Evolutionary conservation across 139 green algal genomes (phyloP).

Genomic region (Coccomyxa sp.): DNA sequence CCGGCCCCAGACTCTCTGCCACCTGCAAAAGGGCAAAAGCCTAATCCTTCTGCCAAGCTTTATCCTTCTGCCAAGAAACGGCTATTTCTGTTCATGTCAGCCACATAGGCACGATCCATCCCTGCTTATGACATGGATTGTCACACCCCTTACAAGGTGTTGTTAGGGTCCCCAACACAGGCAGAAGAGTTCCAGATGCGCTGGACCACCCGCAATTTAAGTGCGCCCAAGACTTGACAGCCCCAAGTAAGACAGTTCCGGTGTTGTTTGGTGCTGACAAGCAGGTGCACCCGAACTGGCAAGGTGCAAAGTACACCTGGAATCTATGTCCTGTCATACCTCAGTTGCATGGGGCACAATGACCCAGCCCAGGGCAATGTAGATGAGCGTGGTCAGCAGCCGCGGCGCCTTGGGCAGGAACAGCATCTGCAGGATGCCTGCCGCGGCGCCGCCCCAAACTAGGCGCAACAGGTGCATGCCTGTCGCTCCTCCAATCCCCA

Average conservation of each 20-base stretch:
- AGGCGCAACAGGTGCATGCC: slow-evolving; percentile 7
- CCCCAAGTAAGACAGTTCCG: neutral
- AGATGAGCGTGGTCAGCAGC: slow-evolving; percentile 18
- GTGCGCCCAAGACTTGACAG: neutral
- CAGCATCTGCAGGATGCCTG: slow-evolving; percentile 29
- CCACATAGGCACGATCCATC: neutral
- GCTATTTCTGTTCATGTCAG: neutral
- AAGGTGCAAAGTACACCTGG: neutral
- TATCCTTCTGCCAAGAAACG: neutral
- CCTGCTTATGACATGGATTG: neutral
- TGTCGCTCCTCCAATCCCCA: slow-evolving; percentile 14
- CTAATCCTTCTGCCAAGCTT: too few species aligned
- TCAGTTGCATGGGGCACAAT: neutral
- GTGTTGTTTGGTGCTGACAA: neutral
- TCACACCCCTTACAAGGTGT: neutral
- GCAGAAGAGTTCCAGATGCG: neutral
- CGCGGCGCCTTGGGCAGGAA: slow-evolving; percentile 29
- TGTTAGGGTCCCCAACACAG: neutral
- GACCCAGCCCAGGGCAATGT: slow-evolving; percentile 28
- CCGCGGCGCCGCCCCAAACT: slow-evolving; percentile 26
- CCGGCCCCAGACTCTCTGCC: neutral
- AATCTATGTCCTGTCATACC: neutral
- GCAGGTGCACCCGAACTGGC: too few species aligned
- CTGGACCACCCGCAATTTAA: too few species aligned
- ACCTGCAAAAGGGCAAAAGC: too few species aligned